Evolutionary conservation across 176 grass and related monocot genomes (phyloP), one percentile per base, ranked within the genome.

Genomic region (Carex pumila): DNA sequence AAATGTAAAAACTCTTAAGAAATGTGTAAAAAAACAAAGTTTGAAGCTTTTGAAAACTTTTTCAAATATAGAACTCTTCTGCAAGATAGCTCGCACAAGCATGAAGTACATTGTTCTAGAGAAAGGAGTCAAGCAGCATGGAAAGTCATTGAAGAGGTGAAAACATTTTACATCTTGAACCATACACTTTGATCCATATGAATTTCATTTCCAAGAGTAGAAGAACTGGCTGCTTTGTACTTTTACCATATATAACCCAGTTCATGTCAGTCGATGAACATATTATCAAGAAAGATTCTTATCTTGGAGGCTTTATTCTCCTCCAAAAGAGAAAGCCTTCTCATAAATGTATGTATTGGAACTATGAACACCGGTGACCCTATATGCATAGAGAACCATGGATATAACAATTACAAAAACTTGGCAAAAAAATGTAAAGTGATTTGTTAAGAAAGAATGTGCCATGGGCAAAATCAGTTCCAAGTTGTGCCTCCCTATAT

Each of bases 51-150:
- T 49, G 17, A 76, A 76, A 76, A 21, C 25, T 29, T 53, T 29
- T 76, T 54, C 2, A 17, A 76, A 76, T 82, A 55, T 83, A 98
- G 95, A 86, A 83, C 65, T 85, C 84, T 87, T 91, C 82, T 90
- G 85, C 86, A 90, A 88, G 85, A 89, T 86, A 87, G 89, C 87
- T 47, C 61, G 30, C 62, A 98, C 12, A 87, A 71, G 80, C 79
- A 80, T 83, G 88, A 91, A 74, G 75, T 98, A 30, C 95, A 94
- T 89, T 98, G 95, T 82, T 98, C 95, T 61, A 98, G 92, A 81
- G 92, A 95, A 88, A 88, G 95, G 86, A 98, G 95, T 69, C 88
- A 91, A 52, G 86, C 85, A 82, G 88, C 95, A 62, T 98, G 92
- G 92, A 89, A 94, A 91, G 87, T 86, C 63, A 81, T 98, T 80